These are phyloP conservation scores for Microbotryum intermedium DNA, from an alignment of 1,284 basidiomycete species.

Conservation along the genomic window DNA sequence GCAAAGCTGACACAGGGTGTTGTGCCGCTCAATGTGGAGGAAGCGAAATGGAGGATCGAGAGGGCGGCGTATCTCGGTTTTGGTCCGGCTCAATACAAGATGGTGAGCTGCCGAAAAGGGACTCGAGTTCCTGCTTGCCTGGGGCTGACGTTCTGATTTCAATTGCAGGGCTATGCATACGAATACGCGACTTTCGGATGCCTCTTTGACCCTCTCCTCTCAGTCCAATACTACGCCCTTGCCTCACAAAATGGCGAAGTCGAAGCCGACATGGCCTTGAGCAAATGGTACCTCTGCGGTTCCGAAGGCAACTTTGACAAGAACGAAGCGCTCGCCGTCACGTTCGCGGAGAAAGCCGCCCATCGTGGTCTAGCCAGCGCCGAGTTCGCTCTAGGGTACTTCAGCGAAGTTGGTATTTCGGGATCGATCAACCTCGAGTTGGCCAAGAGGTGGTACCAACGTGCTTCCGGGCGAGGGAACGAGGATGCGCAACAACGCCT, in stretches of 20 bases:
- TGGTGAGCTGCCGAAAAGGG: conserved; percentile 36
- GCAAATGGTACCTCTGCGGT: conserved; percentile 51
- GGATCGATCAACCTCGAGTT: conserved; percentile 55
- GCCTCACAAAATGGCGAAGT: conserved; percentile 77
- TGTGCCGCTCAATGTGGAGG: conserved; percentile 42
- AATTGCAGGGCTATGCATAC: conserved; percentile 61
- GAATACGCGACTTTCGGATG: conserved; percentile 82
- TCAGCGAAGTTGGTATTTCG: conserved; percentile 57
- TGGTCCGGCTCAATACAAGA: conserved; percentile 83
- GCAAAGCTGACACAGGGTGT: conserved; percentile 43
- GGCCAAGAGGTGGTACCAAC: conserved; percentile 58
- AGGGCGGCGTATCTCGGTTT: conserved; percentile 61
- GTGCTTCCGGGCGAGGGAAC: conserved; percentile 68
- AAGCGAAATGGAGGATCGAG: conserved; percentile 49
- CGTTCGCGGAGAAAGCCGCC: conserved; percentile 87
- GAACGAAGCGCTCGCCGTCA: conserved; percentile 76
- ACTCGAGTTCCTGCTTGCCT: too few species aligned
- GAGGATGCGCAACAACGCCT: conserved; percentile 69
- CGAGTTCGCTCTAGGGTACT: conserved; percentile 93
- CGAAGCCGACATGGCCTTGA: conserved; percentile 73
- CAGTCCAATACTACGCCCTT: conserved; percentile 80
- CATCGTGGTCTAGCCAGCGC: conserved; percentile 67
- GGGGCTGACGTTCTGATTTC: not conserved
- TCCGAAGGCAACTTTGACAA: conserved; percentile 73
- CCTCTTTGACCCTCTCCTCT: conserved; percentile 78